These are phyloP conservation scores for Thinopyrum obtusiflorum DNA, from an alignment of 202 grass and related monocot species.

Conservation along the genomic window DNA sequence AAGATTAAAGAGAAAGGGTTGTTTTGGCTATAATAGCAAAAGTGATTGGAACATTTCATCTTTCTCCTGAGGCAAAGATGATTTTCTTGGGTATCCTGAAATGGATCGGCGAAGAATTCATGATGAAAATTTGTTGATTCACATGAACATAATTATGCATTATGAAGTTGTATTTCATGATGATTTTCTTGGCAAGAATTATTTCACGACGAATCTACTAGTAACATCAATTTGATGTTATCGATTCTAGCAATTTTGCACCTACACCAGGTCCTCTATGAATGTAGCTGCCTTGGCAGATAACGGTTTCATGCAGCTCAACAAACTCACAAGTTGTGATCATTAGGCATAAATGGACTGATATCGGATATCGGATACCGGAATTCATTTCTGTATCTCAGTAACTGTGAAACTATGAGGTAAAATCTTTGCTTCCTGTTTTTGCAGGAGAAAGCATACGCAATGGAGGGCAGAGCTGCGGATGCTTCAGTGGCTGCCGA, in stretches of 20 bases:
- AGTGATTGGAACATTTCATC: neutral
- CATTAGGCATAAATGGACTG: neutral
- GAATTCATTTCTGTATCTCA: neutral
- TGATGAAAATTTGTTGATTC: neutral
- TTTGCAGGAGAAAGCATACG: constrained; percentile 49
- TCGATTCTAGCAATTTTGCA: neutral
- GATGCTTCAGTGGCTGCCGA: constrained; percentile 44
- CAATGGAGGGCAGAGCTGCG: constrained; percentile 31
- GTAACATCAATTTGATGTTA: neutral
- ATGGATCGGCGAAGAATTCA: neutral
- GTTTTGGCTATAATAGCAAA: neutral
- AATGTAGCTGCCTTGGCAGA: neutral
- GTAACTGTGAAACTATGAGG: no score
- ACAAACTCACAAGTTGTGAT: neutral
- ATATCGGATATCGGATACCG: neutral
- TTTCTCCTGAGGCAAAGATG: neutral
- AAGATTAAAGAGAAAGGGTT: neutral
- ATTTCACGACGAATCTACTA: no score
- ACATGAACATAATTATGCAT: neutral
- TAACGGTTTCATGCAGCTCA: neutral
- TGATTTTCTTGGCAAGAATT: no score
- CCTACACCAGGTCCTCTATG: no score
- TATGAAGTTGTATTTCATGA: neutral
- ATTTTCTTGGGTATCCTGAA: neutral
- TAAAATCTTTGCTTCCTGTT: no score